A percentile compares a stretch with the other conserved stretches of the same genome.
Conservation (phyloP, 1,284 basidiomycete species). For the Spongispora temasekensis region DNA sequence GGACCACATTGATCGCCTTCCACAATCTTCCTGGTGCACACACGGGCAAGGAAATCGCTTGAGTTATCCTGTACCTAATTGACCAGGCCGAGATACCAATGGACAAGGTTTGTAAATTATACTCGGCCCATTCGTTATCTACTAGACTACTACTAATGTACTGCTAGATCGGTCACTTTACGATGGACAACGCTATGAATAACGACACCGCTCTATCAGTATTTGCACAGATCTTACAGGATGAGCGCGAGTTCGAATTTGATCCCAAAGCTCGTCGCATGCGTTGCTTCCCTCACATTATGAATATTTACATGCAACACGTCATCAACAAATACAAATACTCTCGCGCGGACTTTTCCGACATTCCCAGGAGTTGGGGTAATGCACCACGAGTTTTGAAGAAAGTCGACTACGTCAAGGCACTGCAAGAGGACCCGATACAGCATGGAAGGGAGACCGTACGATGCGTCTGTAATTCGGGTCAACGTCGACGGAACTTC, state of each 20-base stretch:
- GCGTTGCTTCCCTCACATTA: not conserved
- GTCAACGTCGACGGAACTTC: not conserved
- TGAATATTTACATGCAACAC: not conserved
- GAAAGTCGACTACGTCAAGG: not conserved
- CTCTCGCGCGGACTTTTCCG: not conserved
- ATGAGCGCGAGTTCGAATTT: not conserved
- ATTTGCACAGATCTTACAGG: not conserved
- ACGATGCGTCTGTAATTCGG: not conserved
- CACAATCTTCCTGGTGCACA: not conserved
- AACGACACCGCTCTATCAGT: not conserved
- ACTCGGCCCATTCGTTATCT: not conserved
- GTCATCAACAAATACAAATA: not conserved
- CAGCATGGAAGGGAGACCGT: not conserved
- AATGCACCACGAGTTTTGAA: not conserved
- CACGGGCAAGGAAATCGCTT: not conserved
- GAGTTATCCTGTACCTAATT: not conserved
- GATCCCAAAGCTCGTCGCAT: not conserved
- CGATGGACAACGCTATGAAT: not conserved
- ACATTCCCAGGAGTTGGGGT: not conserved
- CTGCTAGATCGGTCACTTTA: not conserved
- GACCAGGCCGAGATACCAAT: not conserved
- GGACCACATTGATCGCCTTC: not conserved
- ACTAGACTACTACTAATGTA: not conserved
- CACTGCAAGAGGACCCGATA: not conserved
- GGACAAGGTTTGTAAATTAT: not conserved